Percentiles rank a stretch among this genome's conserved stretches.
phyloP scores from a whole-genome alignment of 2,329 filamentous ascomycete genomes.

The Tothia fuscella region DNA sequence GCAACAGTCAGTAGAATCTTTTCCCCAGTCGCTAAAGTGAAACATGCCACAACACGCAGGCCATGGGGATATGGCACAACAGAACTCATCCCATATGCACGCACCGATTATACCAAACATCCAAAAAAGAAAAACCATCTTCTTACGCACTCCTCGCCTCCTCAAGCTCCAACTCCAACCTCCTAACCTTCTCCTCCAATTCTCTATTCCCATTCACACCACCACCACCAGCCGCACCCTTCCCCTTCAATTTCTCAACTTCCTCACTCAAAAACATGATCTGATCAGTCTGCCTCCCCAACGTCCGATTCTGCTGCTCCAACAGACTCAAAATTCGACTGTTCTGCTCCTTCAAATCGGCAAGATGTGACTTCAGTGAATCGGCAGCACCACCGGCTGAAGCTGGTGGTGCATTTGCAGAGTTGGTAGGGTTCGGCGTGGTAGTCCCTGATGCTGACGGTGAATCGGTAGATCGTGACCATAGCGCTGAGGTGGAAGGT shows the following conservation, averaged over 20 bases:
- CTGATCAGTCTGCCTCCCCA: constrained; percentile 65
- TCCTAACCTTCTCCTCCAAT: constrained; percentile 29
- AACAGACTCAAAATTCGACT: constrained; percentile 40
- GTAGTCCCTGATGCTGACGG: background rate
- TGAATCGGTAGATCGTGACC: background rate
- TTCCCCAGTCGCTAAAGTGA: no score
- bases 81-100: no score
- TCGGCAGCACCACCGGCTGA: constrained; percentile 35
- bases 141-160: constrained; percentile 16
- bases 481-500: constrained; percentile 1
- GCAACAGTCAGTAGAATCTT: no score
- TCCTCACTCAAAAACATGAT: constrained; percentile 59
- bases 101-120: no score
- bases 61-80: no score
- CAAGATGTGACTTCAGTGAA: constrained; percentile 52
- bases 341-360: constrained; percentile 52
- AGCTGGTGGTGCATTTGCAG: constrained; percentile 26
- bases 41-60: no score
- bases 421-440: constrained; percentile 15
- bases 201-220: constrained; percentile 20
- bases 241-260: constrained; percentile 62
- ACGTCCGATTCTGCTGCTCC: constrained; percentile 64
- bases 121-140: no score
- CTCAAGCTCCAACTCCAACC: constrained; percentile 30
- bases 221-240: constrained; percentile 18